A percentile compares a stretch with the other conserved stretches of the same genome.
Evolutionary conservation across 2,329 filamentous ascomycete species (phyloP).

Genomic region (Aureobasidium sp.): DNA sequence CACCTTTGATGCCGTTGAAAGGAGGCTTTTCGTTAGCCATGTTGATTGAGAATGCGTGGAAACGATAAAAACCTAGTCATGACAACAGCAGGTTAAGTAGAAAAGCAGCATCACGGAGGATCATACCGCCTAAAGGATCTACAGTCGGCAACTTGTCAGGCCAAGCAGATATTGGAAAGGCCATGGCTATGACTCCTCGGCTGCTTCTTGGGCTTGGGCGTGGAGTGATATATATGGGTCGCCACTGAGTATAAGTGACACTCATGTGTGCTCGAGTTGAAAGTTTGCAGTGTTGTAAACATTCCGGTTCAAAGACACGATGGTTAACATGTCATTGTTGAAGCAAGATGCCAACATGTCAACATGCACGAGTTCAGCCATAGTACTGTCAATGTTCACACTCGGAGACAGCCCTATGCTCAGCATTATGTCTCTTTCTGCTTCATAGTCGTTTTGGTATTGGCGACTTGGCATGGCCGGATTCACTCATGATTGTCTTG

Average conservation of each 20-base stretch:
- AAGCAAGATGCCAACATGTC: neutral
- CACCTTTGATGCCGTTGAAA: neutral
- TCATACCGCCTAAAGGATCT: conserved; percentile 3
- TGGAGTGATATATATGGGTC: neutral
- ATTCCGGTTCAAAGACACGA: neutral
- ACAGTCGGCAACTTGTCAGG: neutral
- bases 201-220: neutral
- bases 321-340: neutral
- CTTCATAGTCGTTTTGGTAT: neutral
- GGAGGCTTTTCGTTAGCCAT: neutral
- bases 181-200: neutral
- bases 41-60: neutral
- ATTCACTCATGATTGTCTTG: neutral
- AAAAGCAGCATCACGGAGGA: neutral
- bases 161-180: conserved; percentile 1
- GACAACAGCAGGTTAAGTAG: conserved; percentile 2
- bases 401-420: no score
- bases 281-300: neutral
- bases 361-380: neutral
- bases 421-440: neutral
- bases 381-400: neutral
- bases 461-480: neutral
- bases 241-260: no score
- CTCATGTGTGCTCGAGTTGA: neutral
- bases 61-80: neutral